Evolutionary conservation across 2,329 filamentous ascomycete species (phyloP).

Genomic region (Hymenoscyphus albidus): DNA sequence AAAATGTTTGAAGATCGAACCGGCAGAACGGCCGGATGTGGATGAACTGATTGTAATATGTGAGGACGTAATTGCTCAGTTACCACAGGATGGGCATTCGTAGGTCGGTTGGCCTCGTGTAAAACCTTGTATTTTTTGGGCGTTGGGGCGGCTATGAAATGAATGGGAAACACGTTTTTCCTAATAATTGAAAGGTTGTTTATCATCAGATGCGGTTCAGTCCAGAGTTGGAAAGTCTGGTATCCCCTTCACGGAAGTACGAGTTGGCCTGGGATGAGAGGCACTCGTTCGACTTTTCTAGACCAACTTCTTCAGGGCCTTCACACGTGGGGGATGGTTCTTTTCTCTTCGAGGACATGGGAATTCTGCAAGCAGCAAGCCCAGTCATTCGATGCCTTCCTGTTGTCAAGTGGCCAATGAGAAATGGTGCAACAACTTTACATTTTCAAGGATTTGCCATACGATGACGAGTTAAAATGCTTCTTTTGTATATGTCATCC

Average conservation of each 20-base stretch:
- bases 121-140: slow-evolving; percentile 6
- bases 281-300: no score
- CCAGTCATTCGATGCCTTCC: background rate
- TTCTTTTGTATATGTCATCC: slow-evolving; percentile 6
- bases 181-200: background rate
- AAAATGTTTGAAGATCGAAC: slow-evolving; percentile 81
- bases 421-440: slow-evolving; percentile 14
- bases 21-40: slow-evolving; percentile 81
- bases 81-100: slow-evolving; percentile 56
- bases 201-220: background rate
- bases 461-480: background rate
- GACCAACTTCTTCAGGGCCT: no score
- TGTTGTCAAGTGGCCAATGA: slow-evolving; percentile 15
- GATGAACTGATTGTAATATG: slow-evolving; percentile 77
- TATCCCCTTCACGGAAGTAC: no score
- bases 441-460: slow-evolving; percentile 8
- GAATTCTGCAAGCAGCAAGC: no score
- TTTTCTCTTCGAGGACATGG: no score
- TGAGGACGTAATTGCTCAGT: slow-evolving; percentile 63
- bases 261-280: no score
- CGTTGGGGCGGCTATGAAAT: slow-evolving; percentile 2
- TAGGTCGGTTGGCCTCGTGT: slow-evolving; percentile 1
- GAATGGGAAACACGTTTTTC: background rate
- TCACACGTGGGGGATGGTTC: no score
- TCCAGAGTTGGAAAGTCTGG: background rate